Percentiles rank a stretch among this genome's conserved stretches.
phyloP scores from a whole-genome alignment of 1,139 yeast species.

The Geotrichum histeridarum region DNA sequence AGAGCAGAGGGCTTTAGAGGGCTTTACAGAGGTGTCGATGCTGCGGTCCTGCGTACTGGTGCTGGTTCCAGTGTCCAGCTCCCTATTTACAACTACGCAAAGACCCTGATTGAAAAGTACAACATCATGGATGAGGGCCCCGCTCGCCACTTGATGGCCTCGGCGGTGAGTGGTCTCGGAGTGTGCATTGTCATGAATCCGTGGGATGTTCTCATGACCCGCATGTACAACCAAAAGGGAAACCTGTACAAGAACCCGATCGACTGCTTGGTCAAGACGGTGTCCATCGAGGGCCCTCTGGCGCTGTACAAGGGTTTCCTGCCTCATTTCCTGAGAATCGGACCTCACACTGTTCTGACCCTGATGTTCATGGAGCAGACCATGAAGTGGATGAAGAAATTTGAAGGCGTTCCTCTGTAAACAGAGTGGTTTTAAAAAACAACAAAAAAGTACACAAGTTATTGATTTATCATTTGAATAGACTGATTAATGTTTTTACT shows the following conservation, averaged over 20 bases:
- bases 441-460: background rate
- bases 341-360: constrained; percentile 89
- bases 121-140: constrained; percentile 59
- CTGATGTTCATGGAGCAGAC: constrained; percentile 95
- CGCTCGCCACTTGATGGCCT: constrained; percentile 64
- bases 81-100: constrained; percentile 83
- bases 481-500: background rate
- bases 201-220: constrained; percentile 89
- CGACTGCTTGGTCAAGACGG: constrained; percentile 82
- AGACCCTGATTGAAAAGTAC: constrained; percentile 49
- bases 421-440: background rate
- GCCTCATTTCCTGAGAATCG: constrained; percentile 87
- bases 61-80: constrained; percentile 93
- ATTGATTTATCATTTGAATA: background rate
- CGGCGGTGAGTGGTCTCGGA: constrained; percentile 81
- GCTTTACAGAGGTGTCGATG: constrained; percentile 84
- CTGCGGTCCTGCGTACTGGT: constrained; percentile 90
- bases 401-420: constrained; percentile 38
- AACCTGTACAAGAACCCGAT: constrained; percentile 77
- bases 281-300: constrained; percentile 71
- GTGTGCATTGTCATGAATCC: constrained; percentile 96
- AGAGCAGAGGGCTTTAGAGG: constrained; percentile 71
- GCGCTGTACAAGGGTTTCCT: constrained; percentile 93
- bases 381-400: constrained; percentile 50
- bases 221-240: constrained; percentile 93